Percentiles rank a stretch among this genome's conserved stretches.
Evolutionary conservation across 1,139 yeast genomes (phyloP).

Genomic region (Meyerozyma smithsonii): DNA sequence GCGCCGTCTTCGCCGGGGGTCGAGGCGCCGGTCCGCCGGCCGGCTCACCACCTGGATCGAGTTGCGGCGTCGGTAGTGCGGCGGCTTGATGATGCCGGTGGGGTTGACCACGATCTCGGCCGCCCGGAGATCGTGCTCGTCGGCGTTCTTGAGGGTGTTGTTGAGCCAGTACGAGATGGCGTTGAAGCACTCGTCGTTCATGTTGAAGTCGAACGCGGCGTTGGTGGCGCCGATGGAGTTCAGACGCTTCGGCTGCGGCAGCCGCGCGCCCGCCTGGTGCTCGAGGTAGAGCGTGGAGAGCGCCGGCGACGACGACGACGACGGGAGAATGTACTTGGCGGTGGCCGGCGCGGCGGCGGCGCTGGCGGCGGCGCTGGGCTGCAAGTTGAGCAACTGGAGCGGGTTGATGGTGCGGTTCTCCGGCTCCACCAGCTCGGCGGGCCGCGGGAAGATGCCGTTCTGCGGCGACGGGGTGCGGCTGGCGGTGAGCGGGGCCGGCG

Average conservation of each 20-base stretch:
- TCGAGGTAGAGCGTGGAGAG: slow-evolving; percentile 15
- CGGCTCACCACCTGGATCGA: slow-evolving; percentile 16
- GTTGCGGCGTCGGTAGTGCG: slow-evolving; percentile 17
- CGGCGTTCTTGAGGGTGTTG: slow-evolving; percentile 12
- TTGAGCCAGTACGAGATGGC: slow-evolving; percentile 38
- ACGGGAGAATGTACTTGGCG: slow-evolving; percentile 10
- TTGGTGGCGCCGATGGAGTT: slow-evolving; percentile 3
- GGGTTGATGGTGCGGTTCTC: slow-evolving; percentile 19
- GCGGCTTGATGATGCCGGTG: slow-evolving; percentile 20
- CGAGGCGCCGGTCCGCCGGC: not conserved
- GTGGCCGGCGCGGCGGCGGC: slow-evolving; percentile 4
- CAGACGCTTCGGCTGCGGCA: not conserved
- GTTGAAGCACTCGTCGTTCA: slow-evolving; percentile 39
- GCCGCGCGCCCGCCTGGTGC: not conserved
- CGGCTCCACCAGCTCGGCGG: slow-evolving; percentile 1
- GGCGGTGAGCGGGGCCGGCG: not conserved
- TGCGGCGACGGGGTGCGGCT: slow-evolving; percentile 1
- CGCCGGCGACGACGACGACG: slow-evolving; percentile 16
- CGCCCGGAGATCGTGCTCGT: slow-evolving; percentile 7
- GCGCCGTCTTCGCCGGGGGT: not conserved
- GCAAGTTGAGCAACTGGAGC: slow-evolving; percentile 15
- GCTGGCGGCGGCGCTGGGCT: slow-evolving; percentile 2
- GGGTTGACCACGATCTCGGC: slow-evolving; percentile 22
- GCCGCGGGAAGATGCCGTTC: slow-evolving; percentile 3
- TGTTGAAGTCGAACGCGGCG: slow-evolving; percentile 27